Base-by-base conservation (phyloP, 495 filamentous ascomycete species). In the Gamarada debralockiae region DNA sequence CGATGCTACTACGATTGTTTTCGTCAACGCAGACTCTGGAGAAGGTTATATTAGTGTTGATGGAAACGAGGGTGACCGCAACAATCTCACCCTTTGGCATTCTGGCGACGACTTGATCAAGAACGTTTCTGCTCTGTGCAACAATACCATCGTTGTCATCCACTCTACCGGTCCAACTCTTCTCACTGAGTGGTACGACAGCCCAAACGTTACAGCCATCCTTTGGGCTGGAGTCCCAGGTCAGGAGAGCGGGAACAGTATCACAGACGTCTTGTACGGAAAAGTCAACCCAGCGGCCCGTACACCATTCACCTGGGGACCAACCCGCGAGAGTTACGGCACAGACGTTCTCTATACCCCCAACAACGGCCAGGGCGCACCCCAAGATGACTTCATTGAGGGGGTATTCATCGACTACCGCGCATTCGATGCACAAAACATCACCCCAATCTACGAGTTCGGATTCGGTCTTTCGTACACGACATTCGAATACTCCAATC, bases 401-500 rank as follows among this genome's bases (percentile, higher is more conserved):
- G 92, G 92, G 31, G 75, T 86, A 25, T 95, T 95, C 71, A 95
- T 96, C 67, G 93, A 98, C 70, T 98, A 98, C 69, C 87, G 93
- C 43, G 73, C 80, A 49, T 88, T 98, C 37, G 93, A 98, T 75
- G 84, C 83, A 68, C 73, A 75, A 24, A 75, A 85, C 36, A 78
- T 84, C 42, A 77, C 82, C 14, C 90, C 93, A 2, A 85, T 90
- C 56, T 98, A 86, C 66, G 90, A 95, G 65, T 98, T 97, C 57
- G 93, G 93, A 9, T 90, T 81, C 65, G 93, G 93, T 43, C 70
- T 97, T 52, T 90, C 84, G 56, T 97, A 97, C 70, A 95, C 91
- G 21, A 92, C 79, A 5, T 97, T 96, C 62, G 65, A 78, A 23
- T 96, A 92, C 74, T 85, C 87, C 34, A 75, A 90, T 61, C 68